Conservation (phyloP, 257 asterid species). For the Salvia rosmarinus region DNA sequence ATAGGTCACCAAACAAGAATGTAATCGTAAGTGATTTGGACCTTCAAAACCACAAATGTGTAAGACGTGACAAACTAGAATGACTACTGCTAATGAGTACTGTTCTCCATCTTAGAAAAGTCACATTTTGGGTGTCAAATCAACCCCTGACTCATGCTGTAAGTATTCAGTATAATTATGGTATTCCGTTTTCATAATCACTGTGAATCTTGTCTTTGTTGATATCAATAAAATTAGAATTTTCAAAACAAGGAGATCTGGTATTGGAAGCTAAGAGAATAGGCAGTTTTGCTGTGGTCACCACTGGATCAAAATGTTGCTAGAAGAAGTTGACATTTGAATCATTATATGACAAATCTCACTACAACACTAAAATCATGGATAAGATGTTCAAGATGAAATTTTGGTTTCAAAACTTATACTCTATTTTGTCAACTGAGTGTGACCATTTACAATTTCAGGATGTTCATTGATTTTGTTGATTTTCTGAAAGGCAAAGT, state of each 20-base stretch:
- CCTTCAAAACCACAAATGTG: conserved; percentile 4
- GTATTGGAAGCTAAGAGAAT: background rate
- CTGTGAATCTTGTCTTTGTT: background rate
- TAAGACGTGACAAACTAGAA: conserved; percentile 6
- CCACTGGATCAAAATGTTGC: background rate
- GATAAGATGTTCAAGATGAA: background rate
- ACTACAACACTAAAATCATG: background rate
- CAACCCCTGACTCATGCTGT: background rate
- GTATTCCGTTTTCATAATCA: background rate
- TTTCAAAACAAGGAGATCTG: background rate
- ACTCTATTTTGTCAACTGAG: too few relatives aligned
- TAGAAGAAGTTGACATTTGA: conserved; percentile 10
- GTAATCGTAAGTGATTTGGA: conserved; percentile 9
- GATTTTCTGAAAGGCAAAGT: too few relatives aligned
- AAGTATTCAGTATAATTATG: background rate
- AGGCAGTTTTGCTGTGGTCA: conserved; percentile 3
- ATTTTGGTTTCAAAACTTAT: too few relatives aligned
- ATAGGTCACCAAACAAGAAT: conserved; percentile 18
- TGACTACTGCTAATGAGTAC: background rate
- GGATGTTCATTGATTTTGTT: too few relatives aligned
- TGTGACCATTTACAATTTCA: too few relatives aligned
- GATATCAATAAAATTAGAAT: conserved; percentile 3
- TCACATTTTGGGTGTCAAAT: background rate
- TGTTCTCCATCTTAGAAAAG: background rate
- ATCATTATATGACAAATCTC: background rate